Evolutionary conservation across 306 rosid species (phyloP).

Genomic region (Lupinus albus): DNA sequence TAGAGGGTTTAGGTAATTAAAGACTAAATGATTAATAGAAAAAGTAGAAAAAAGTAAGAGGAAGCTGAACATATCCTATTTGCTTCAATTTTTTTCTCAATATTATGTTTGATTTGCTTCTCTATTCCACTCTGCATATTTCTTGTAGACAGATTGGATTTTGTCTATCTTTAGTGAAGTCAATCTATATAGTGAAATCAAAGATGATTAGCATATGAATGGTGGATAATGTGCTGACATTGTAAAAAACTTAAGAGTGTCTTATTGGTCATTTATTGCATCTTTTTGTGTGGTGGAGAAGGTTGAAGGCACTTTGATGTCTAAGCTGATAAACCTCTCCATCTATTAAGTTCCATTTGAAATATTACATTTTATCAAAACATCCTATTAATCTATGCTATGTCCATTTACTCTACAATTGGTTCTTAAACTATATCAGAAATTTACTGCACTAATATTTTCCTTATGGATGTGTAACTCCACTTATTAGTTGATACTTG

Average conservation of each 20-base stretch:
- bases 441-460: not conserved
- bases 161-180: too few relatives aligned
- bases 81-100: not conserved
- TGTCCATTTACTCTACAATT: constrained; percentile 9
- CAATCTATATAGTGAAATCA: too few relatives aligned
- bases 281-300: too few relatives aligned
- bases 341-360: not conserved
- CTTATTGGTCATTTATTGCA: not conserved
- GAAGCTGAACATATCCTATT: constrained; percentile 14
- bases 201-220: too few relatives aligned
- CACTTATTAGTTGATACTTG: constrained; percentile 23
- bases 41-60: not conserved
- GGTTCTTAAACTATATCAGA: constrained; percentile 1
- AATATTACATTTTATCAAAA: not conserved
- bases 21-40: constrained; percentile 18
- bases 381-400: constrained; percentile 3
- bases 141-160: too few relatives aligned
- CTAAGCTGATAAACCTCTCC: not conserved
- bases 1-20: constrained; percentile 8
- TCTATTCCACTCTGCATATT: too few relatives aligned
- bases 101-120: too few relatives aligned
- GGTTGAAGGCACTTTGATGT: constrained; percentile 2
- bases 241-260: too few relatives aligned
- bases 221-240: too few relatives aligned
- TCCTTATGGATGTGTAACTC: not conserved